Conservation (phyloP, 2,329 filamentous ascomycete species). For the Scleromitrula shiraiana region DNA sequence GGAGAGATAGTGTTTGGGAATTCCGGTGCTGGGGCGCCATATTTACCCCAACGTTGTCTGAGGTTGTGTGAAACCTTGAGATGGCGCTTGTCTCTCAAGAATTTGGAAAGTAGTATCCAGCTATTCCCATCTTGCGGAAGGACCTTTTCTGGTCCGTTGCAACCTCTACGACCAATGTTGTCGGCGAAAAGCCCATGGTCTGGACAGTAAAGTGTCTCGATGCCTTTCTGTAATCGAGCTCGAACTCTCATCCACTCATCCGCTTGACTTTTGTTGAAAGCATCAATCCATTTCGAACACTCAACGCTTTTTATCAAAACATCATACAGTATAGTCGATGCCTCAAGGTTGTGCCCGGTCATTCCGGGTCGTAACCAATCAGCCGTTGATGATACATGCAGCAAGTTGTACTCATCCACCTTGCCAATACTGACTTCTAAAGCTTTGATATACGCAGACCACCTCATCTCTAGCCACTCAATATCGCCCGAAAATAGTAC, state of each 20-base stretch:
- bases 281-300: conserved; percentile 33
- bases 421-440: conserved; percentile 38
- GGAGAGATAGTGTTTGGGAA: conserved; percentile 47
- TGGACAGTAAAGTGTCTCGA: conserved; percentile 29
- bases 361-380: conserved; percentile 28
- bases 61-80: conserved; percentile 29
- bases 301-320: conserved; percentile 35
- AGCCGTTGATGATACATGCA: conserved; percentile 20
- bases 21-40: conserved; percentile 48
- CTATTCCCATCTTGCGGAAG: conserved; percentile 54
- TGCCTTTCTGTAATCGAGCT: conserved; percentile 14
- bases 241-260: conserved; percentile 16
- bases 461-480: conserved; percentile 39
- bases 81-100: conserved; percentile 28
- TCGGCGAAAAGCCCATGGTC: conserved; percentile 40
- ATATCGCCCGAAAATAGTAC: conserved; percentile 49
- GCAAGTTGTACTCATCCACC: conserved; percentile 34
- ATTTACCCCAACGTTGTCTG: conserved; percentile 39
- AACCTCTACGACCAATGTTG: conserved; percentile 35
- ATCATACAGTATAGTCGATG: conserved; percentile 25
- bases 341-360: conserved; percentile 28
- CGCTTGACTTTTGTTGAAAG: conserved; percentile 14
- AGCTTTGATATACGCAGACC: conserved; percentile 41
- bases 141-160: conserved; percentile 43
- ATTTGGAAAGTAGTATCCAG: conserved; percentile 37